Base-by-base conservation (phyloP, 805 yeast species). In the Lachancea waltii region DNA sequence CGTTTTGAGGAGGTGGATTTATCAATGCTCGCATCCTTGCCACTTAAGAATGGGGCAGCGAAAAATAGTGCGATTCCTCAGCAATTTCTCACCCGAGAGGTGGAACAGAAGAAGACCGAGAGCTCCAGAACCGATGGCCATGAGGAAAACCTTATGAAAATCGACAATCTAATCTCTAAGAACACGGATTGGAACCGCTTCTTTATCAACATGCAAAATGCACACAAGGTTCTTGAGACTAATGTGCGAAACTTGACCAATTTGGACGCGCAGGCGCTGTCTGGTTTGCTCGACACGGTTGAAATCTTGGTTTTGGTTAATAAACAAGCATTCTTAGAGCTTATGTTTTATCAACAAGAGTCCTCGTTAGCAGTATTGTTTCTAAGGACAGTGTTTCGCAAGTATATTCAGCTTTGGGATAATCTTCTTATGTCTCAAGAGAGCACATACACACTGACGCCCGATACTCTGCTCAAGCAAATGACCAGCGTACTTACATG, bases 1-100 rank as follows among this genome's bases (percentile, higher is more conserved):
- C 50, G 63, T 2, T 75, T 70, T 62, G 62, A 60, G 10, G 42
- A 39, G 7, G 40, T 52, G 3, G 47, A 49, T 17, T 50, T 64
- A 15, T 40, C 56, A 7, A 38, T 62, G n/a, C 43, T 60, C 35
- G 50, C 59, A 8, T 47, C 60, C 22, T 46, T 60, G 33, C 49
- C 63, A 4, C 48, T 60, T 50, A 33, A 33, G 23, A 24, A 29
- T 14, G 30, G 37, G 11, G 17, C 14, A 10, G 37, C 24, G 9
- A 20, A 17, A 16, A n/a, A n/a, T 4, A 7, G 24, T 3, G n/a
- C 29, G 28, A 15, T 19, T 9, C 25, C 6, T 18, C 18, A 22
- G 11, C 7, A 5, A 8, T 22, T 17, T 18, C 28, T 21, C 13
- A 5, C 29, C 21, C 17, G 26, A 11, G 30, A 19, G 17, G 22